Percentiles rank a stretch among this genome's conserved stretches.
These are phyloP conservation scores for Stephanodiscus triporus DNA, from an alignment of 108 stramenopile species.

Conservation along the genomic window DNA sequence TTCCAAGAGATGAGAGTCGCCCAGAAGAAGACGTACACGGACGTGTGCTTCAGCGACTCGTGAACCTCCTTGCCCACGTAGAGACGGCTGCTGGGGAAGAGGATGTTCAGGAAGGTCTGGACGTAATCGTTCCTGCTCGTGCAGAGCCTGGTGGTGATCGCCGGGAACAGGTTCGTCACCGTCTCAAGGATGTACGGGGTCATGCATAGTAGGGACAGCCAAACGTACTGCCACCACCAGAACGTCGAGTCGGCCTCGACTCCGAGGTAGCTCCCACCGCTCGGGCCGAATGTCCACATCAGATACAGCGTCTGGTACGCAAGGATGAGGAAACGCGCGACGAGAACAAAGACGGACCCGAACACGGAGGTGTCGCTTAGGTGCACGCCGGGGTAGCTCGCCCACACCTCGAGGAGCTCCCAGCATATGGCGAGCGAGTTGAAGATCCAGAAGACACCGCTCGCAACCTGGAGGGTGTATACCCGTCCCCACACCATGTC, in stretches of 20 bases:
- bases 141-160: slow-evolving; percentile 71
- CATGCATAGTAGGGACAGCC: slow-evolving; percentile 91
- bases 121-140: slow-evolving; percentile 88
- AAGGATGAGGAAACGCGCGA: slow-evolving; percentile 85
- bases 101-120: slow-evolving; percentile 88
- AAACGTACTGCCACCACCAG: slow-evolving; percentile 99
- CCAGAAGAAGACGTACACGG: slow-evolving; percentile 91
- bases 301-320: slow-evolving; percentile 94
- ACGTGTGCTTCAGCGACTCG: slow-evolving; percentile 80
- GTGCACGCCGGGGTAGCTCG: slow-evolving; percentile 90
- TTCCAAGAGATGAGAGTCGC: slow-evolving; percentile 89
- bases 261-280: slow-evolving; percentile 67
- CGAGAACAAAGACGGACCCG: slow-evolving; percentile 87
- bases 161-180: slow-evolving; percentile 77
- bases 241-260: slow-evolving; percentile 86
- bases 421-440: slow-evolving; percentile 85
- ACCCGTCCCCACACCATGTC: slow-evolving; percentile 95
- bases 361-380: slow-evolving; percentile 89
- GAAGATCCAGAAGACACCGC: slow-evolving; percentile 94
- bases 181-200: slow-evolving; percentile 84
- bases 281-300: slow-evolving; percentile 92
- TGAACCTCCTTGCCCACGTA: slow-evolving; percentile 95
- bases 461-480: slow-evolving; percentile 89
- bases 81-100: slow-evolving; percentile 86
- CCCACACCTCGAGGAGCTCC: slow-evolving; percentile 94